phyloP scores from a whole-genome alignment of 2,329 filamentous ascomycete species.

The Colletotrichum godetiae region DNA sequence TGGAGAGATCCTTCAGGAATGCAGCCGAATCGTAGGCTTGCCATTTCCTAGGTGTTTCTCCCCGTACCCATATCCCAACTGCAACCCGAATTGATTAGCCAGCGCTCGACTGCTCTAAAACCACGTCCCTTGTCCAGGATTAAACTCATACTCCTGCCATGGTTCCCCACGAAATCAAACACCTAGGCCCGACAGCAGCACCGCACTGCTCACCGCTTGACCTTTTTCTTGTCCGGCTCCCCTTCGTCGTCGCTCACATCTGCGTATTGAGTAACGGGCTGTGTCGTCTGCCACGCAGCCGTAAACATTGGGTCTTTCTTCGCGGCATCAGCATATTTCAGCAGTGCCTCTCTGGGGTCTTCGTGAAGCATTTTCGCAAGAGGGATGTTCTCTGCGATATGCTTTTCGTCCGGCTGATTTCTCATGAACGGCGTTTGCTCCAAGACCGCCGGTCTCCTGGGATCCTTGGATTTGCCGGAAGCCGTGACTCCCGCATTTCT shows the following conservation, averaged over 20 bases:
- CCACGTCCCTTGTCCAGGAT: background rate
- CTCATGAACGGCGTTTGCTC: slow-evolving; percentile 90
- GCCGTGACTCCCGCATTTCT: slow-evolving; percentile 77
- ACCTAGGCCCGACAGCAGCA: slow-evolving; percentile 7
- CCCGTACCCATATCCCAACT: background rate
- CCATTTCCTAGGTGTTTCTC: background rate
- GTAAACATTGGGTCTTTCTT: slow-evolving; percentile 96
- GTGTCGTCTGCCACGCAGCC: slow-evolving; percentile 90
- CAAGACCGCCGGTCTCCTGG: slow-evolving; percentile 86
- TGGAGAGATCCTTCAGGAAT: slow-evolving; percentile 24
- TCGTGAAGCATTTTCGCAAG: slow-evolving; percentile 95
- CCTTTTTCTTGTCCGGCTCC: slow-evolving; percentile 53
- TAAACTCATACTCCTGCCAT: background rate
- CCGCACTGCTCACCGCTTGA: slow-evolving; percentile 56
- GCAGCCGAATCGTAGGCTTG: slow-evolving; percentile 3
- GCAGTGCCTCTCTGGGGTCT: slow-evolving; percentile 90
- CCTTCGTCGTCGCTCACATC: slow-evolving; percentile 82
- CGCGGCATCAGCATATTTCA: slow-evolving; percentile 95
- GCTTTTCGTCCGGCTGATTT: slow-evolving; percentile 87
- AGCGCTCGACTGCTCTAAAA: background rate
- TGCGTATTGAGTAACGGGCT: slow-evolving; percentile 91
- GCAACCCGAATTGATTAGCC: background rate
- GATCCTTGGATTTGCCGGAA: slow-evolving; percentile 81
- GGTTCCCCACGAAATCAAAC: slow-evolving; percentile 34
- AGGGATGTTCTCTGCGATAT: slow-evolving; percentile 89